Conservation (phyloP, 495 filamentous ascomycete genomes). For the Parmelia sp. region DNA sequence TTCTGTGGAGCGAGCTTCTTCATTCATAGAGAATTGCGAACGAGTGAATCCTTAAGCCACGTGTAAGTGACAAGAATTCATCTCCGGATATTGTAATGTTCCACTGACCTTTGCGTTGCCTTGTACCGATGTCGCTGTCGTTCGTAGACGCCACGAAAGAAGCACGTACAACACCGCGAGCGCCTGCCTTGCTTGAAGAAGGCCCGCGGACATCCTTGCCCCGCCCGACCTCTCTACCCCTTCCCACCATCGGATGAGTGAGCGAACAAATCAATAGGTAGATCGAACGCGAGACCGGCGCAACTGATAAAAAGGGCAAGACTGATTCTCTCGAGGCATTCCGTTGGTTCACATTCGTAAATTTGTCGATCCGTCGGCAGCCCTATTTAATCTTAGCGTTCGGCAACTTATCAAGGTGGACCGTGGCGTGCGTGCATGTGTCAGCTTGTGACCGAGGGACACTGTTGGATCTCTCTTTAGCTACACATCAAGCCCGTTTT, state of each 20-base stretch:
- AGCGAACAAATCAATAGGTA: background rate
- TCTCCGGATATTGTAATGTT: background rate
- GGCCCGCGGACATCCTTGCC: conserved; percentile 12
- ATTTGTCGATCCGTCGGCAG: too few species aligned
- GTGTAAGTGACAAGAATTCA: conserved; percentile 1
- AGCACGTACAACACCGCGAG: background rate
- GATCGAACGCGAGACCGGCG: background rate
- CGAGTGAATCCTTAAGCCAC: background rate
- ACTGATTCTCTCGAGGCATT: background rate
- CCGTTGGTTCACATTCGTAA: too few species aligned
- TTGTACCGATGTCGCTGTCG: background rate
- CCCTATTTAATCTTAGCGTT: background rate
- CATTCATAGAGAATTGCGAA: conserved; percentile 52
- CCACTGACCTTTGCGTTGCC: conserved; percentile 4
- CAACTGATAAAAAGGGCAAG: background rate
- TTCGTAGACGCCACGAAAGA: conserved; percentile 9
- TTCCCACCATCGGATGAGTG: conserved; percentile 7
- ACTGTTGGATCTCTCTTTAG: background rate
- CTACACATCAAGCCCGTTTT: background rate
- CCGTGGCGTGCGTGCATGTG: too few species aligned
- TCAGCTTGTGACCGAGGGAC: conserved; percentile 3
- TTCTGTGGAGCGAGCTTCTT: conserved; percentile 74
- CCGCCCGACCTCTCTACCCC: conserved; percentile 19
- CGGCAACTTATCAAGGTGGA: too few species aligned
- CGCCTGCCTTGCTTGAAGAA: background rate